Base-by-base conservation (phyloP, 2,329 filamentous ascomycete genomes). In the Akanthomyces uredinophilus region DNA sequence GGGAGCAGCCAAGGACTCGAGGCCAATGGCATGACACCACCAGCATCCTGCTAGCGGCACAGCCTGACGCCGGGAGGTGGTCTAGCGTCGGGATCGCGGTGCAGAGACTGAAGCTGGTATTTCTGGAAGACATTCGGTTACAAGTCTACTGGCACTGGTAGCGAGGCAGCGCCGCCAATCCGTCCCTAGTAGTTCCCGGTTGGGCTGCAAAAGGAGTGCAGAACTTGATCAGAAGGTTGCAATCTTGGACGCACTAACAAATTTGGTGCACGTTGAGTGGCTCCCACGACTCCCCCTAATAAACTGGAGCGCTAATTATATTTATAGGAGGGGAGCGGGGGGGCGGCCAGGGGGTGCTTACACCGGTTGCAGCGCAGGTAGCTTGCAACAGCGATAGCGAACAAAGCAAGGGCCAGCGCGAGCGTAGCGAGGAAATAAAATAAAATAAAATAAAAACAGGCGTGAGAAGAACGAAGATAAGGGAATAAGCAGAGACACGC, bases 231-330 rank as follows among this genome's bases (percentile, higher is more conserved):
- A 32, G 8, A 32, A 35, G 32, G 32, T 35, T 35, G 32, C 32
- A 35, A 35, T 35, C 32, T 35, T 35, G 32, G 32, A 35, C 10
- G 32, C 32, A 35, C 32, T 35, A 35, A 51, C 44, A 24, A 22
- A 46, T n/a, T 11, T 35, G 32, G 49, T 51, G 49, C 47, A 50
- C 29, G 24, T 50, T 29, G 8, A 18, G 24, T 32, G 16, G 37
- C 22, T 16, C 39, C 11, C 24, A 27, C 54, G 16, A 22, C 22
- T 16, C 39, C 11, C 24, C 41, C 54, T 18, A 22, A 46, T 29
- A 39, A 41, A 41, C 32, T 35, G 54, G 41, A 56, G 54, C 54
- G 54, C 54, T 47, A 56, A 56, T 56, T 47, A 57, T 46, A 35
- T 43, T 54, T 54, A 43, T 22, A 54, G 52, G 54, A 22, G 24